A percentile compares a stretch with the other conserved stretches of the same genome.
Evolutionary conservation across 2,329 filamentous ascomycete genomes (phyloP).

Genomic region (Didymella exigua): DNA sequence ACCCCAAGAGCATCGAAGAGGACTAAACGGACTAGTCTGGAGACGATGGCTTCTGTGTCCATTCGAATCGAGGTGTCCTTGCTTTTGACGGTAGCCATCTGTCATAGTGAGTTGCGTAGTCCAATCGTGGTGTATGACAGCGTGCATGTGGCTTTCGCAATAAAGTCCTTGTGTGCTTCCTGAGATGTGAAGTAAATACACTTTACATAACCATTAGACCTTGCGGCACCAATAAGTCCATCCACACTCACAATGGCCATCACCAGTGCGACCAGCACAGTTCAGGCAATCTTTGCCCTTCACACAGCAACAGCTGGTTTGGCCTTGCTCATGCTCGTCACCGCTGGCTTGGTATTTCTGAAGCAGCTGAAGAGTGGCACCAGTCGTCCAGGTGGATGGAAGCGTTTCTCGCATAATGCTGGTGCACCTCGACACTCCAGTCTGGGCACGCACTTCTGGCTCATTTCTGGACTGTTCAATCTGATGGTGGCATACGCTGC

Average conservation of each 20-base stretch:
- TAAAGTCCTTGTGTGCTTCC: constrained; percentile 4
- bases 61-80: not conserved
- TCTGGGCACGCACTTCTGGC: constrained; percentile 20
- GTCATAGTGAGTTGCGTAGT: constrained; percentile 13
- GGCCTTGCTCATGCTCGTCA: constrained; percentile 16
- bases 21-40: constrained; percentile 1
- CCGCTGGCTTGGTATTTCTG: constrained; percentile 16
- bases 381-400: constrained; percentile 16
- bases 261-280: constrained; percentile 20
- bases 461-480: constrained; percentile 22
- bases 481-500: constrained; percentile 24
- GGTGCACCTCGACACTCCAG: constrained; percentile 15
- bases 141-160: not conserved
- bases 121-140: constrained; percentile 8
- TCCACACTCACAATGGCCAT: constrained; percentile 10
- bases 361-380: constrained; percentile 19
- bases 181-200: not conserved
- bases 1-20: not conserved
- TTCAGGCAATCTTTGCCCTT: constrained; percentile 25
- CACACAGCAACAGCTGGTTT: constrained; percentile 23
- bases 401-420: constrained; percentile 6
- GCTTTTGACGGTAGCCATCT: constrained; percentile 3
- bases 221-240: not conserved
- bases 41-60: not conserved
- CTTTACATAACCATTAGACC: not conserved